Evolutionary conservation across 2,329 filamentous ascomycete species (phyloP).

Genomic region (Fusarium torreyae): DNA sequence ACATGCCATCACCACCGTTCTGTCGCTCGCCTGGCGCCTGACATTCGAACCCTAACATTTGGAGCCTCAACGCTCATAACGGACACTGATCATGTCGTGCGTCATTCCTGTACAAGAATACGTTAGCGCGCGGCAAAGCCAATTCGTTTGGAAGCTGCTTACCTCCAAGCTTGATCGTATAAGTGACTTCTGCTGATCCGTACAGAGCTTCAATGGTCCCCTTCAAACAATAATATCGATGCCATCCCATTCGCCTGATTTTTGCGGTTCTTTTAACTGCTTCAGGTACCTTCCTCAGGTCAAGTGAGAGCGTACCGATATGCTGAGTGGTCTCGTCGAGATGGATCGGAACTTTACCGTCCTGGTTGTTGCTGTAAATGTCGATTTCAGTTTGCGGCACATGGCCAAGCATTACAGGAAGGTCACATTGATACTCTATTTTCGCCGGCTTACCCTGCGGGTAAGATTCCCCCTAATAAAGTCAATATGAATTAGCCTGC

Average conservation of each 20-base stretch:
- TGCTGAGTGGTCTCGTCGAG: slow-evolving; percentile 50
- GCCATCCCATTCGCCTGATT: slow-evolving; percentile 54
- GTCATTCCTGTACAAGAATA: slow-evolving; percentile 51
- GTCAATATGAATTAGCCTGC: slow-evolving; percentile 10
- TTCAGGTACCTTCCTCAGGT: slow-evolving; percentile 54
- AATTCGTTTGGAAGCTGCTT: slow-evolving; percentile 9
- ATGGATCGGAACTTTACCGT: slow-evolving; percentile 52
- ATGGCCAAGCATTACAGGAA: slow-evolving; percentile 55
- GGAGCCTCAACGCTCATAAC: slow-evolving; percentile 48
- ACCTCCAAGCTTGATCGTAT: slow-evolving; percentile 58
- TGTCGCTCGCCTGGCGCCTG: slow-evolving; percentile 5
- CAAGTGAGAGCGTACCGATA: slow-evolving; percentile 56
- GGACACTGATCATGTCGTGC: slow-evolving; percentile 56
- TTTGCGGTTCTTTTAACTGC: slow-evolving; percentile 52
- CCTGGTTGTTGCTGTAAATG: slow-evolving; percentile 55
- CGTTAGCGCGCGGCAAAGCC: slow-evolving; percentile 22
- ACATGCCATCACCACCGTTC: slow-evolving; percentile 6
- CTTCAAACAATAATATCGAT: slow-evolving; percentile 56
- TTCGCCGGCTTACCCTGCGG: slow-evolving; percentile 55
- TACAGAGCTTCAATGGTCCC: slow-evolving; percentile 58
- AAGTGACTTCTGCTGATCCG: slow-evolving; percentile 58
- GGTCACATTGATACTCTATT: slow-evolving; percentile 58
- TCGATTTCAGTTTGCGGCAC: slow-evolving; percentile 57
- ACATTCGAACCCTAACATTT: slow-evolving; percentile 14
- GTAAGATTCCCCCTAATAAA: slow-evolving; percentile 56